Evolutionary conservation across 1,284 basidiomycete genomes (phyloP), one percentile per base, ranked within the genome.

Genomic region (Moesziomyces sp.): DNA sequence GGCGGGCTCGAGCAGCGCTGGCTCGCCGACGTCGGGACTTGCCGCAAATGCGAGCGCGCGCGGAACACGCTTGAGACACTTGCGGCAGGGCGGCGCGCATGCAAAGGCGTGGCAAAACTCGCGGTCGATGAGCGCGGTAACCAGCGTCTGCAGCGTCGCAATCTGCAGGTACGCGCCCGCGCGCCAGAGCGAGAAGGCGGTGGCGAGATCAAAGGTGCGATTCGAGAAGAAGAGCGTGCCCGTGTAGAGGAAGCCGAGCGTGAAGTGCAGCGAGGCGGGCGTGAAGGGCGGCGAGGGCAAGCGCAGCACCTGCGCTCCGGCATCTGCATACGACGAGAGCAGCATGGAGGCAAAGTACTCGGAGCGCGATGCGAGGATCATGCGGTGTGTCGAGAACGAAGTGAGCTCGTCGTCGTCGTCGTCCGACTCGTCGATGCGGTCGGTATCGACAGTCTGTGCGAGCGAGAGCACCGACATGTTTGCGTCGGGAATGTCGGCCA

Each of bases 141-240:
- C 68, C 24, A 82, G 65, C 14, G 59, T 46, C 43, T 75, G 69
- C 3, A 82, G 69, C n/a, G 80, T 78, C 19, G 70, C 86, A 44
- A 98, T 87, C 50, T 89, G 88, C 44, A 98, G 90, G 84, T 95
- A 97, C 19, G 88, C 87, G 3, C 94, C 91, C 0, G 93, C 90
- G 30, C 91, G 89, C 85, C 94, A 90, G 77, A 98, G 93, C 64
- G 92, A 89, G 83, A 98, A 93, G 0, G 93, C 92, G 16, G 94
- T 98, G 48, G 91, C 88, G 64, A 98, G 89, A 86, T 98, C 94
- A 84, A 94, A 97, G 0, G 92, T 91, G 19, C 96, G 88, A 80
- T 97, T 93, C 4, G 93, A 94, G 83, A 97, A 97, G 48, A 91
- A 88, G 52, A 99, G 90, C 7, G 93, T 95, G 46, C 96, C 96